phyloP scores from a whole-genome alignment of 2,329 filamentous ascomycete genomes.

The Fusarium torulosum region DNA sequence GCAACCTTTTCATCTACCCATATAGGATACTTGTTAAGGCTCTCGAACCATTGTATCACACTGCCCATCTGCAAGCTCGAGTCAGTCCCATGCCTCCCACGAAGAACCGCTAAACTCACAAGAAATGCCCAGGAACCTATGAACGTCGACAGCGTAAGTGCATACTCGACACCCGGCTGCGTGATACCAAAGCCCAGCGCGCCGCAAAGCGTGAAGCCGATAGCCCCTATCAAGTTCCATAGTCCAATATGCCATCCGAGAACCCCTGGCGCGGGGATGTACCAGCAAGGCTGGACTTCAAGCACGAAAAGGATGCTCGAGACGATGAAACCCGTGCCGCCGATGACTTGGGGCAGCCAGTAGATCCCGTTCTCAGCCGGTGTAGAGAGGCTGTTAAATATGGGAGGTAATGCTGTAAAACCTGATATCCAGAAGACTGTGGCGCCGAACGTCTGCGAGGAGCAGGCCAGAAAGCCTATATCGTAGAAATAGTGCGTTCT shows the following conservation, averaged over 20 bases:
- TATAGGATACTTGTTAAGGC: background rate
- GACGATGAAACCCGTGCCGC: slow-evolving; percentile 71
- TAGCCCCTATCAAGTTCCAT: slow-evolving; percentile 73
- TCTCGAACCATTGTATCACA: slow-evolving; percentile 7
- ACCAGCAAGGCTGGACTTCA: slow-evolving; percentile 75
- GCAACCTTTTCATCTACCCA: background rate
- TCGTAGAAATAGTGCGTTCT: slow-evolving; percentile 66
- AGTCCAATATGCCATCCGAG: slow-evolving; percentile 76
- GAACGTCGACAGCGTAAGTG: slow-evolving; percentile 63
- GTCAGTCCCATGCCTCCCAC: background rate
- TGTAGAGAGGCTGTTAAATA: slow-evolving; percentile 59
- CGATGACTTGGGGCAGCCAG: slow-evolving; percentile 71
- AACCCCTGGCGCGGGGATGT: slow-evolving; percentile 64
- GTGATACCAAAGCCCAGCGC: slow-evolving; percentile 64
- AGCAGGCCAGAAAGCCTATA: slow-evolving; percentile 68
- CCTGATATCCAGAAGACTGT: slow-evolving; percentile 75
- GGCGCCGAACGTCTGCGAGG: slow-evolving; percentile 69
- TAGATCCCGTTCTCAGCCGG: slow-evolving; percentile 63
- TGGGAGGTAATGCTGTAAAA: slow-evolving; percentile 68
- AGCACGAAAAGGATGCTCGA: slow-evolving; percentile 72
- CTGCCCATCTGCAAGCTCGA: slow-evolving; percentile 8
- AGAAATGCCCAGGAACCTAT: slow-evolving; percentile 64
- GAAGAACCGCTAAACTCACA: slow-evolving; percentile 14
- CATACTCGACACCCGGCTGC: slow-evolving; percentile 54
- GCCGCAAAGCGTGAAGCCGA: slow-evolving; percentile 74